Evolutionary conservation across 257 asterid genomes (phyloP), one percentile per base, ranked within the genome.

Genomic region (Salvia rosmarinus): DNA sequence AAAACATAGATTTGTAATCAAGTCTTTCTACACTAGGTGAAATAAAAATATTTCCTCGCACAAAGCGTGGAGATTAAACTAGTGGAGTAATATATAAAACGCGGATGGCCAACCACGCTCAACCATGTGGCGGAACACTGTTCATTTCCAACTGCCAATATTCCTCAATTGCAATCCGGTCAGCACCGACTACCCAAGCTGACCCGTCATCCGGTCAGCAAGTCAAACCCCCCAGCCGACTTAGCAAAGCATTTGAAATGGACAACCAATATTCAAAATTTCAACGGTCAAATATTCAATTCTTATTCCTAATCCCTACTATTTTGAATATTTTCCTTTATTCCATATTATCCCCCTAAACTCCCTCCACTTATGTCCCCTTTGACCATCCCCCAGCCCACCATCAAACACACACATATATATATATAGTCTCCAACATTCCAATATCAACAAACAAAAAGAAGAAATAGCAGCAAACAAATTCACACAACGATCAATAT

Each of bases 211-310:
- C 12, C 56, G 68, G 79, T 73, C 76, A 78, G 46, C 46, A 66
- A 64, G n/a, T n/a, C n/a, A n/a, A n/a, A n/a, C n/a, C n/a, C n/a
- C n/a, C n/a, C n/a, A n/a, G n/a, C n/a, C n/a, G n/a, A 43, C 73
- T 75, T 25, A 19, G 25, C 17, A 16, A 30, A 30, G n/a, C n/a
- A n/a, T n/a, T n/a, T n/a, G n/a, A n/a, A n/a, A n/a, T n/a, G n/a
- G n/a, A n/a, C n/a, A n/a, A n/a, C n/a, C n/a, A n/a, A 28, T 20
- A 43, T 80, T 82, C 82, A 70, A 70, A 65, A 47, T 23, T 78
- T 83, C 83, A 71, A 75, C 70, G 42, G 75, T 79, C 83, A 71
- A 70, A 75, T 20, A 57, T 70, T 75, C 75, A 71, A 75, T 65
- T 75, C 77, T 7, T 44, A 79, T 11, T 25, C 51, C 32, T 30